phyloP scores from a whole-genome alignment of 257 asterid species.

The Lycium ferocissimum region DNA sequence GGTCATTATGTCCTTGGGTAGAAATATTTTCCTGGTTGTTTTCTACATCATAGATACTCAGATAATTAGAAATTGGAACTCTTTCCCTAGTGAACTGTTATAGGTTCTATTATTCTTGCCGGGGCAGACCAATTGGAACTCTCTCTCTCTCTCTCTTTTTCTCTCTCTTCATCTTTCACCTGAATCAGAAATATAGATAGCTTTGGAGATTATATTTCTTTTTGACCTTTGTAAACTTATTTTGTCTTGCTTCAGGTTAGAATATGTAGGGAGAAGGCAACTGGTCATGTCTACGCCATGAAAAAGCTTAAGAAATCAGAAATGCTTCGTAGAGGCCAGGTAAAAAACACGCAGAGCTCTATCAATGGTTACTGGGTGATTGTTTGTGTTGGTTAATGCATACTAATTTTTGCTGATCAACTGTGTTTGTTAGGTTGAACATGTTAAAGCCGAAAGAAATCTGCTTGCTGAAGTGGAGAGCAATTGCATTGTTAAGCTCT shows the following conservation, averaged over 20 bases:
- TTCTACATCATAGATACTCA: slow-evolving; percentile 11
- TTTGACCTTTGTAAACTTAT: slow-evolving; percentile 1
- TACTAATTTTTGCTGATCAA: slow-evolving; percentile 32
- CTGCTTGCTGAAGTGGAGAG: slow-evolving; percentile 96
- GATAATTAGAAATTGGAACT: background rate
- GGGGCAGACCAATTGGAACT: background rate
- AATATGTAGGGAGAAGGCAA: slow-evolving; percentile 87
- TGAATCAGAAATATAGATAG: background rate
- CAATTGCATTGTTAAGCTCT: slow-evolving; percentile 93
- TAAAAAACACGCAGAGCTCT: slow-evolving; percentile 37
- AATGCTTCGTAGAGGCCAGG: slow-evolving; percentile 99
- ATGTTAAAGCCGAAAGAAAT: slow-evolving; percentile 93
- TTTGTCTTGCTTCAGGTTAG: slow-evolving; percentile 67
- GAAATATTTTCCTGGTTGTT: slow-evolving; percentile 3
- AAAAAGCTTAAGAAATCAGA: slow-evolving; percentile 97
- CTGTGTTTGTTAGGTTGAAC: slow-evolving; percentile 69
- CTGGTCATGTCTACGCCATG: slow-evolving; percentile 93
- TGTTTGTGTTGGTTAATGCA: slow-evolving; percentile 25
- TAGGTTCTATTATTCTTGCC: slow-evolving; percentile 1
- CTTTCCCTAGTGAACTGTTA: background rate
- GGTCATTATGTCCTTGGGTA: background rate
- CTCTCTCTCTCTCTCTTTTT: background rate
- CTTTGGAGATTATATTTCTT: slow-evolving; percentile 27
- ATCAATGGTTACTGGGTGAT: slow-evolving; percentile 31
- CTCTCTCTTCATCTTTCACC: background rate